Evolutionary conservation across 768 basidiomycete species (phyloP), one percentile per base, ranked within the genome.

Genomic region (Leccinum fibrillosum): DNA sequence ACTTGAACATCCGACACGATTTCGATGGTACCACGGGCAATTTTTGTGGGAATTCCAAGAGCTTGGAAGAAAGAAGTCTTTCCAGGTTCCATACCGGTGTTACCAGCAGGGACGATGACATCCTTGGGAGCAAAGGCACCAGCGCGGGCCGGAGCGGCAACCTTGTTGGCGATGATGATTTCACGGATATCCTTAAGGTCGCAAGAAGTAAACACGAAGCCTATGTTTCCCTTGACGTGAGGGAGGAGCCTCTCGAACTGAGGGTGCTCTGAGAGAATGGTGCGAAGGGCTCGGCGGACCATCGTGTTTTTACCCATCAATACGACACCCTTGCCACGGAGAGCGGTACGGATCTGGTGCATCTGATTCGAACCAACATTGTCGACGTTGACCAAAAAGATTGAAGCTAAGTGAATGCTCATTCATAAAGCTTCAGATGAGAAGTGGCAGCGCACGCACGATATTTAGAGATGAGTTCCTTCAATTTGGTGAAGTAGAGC

Each of bases 51-150:
- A 77, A 99, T 95, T 81, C 90, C 89, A 72, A 99, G 89, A 57
- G 97, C 97, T 83, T 99, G 97, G 93, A 99, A 99, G 93, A 98
- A 99, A 68, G 97, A 97, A 61, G 97, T 99, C 85, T 99, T 99
- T 72, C 96, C 97, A 68, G 97, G 97, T 76, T 98, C 97, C 97
- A 99, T 99, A 77, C 95, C 95, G 56, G 97, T 99, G 88, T 98
- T 98, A 60, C 94, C 89, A 48, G 88, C 93, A 35, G 95, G 94
- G 66, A 99, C 90, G 60, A 78, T 79, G 70, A 98, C 96, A 68
- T 98, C 89, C 79, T 85, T 86, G 71, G 96, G 91, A 37, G 96
- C 95, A 68, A 86, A 84, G 35, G 96, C 96, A 83, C 95, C 96
- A 62, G 97, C 95, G 83, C 97, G 94, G 65, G 97, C 97, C 49